These are phyloP conservation scores for Caryopteris hybrid DNA, from an alignment of 305 asterid species.

Conservation along the genomic window DNA sequence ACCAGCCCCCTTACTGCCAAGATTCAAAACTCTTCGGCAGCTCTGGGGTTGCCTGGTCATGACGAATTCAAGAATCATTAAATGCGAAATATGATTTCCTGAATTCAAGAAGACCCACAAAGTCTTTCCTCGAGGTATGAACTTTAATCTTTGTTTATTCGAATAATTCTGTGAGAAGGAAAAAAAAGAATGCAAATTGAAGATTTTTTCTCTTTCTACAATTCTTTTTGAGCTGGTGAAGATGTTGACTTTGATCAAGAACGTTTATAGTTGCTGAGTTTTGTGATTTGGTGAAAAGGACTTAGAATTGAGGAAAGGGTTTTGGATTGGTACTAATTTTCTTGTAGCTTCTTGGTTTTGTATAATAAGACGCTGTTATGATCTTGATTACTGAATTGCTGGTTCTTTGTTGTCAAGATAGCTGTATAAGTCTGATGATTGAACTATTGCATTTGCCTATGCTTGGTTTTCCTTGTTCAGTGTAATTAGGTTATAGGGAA, in stretches of 20 bases:
- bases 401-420: not conserved
- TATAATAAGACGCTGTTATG: not conserved
- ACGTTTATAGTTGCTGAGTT: not conserved
- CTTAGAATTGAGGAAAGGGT: not conserved
- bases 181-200: not conserved
- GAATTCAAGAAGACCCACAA: constrained; percentile 12
- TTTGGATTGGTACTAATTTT: not conserved
- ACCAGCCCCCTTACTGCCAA: not conserved
- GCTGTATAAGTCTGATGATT: not conserved
- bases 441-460: not conserved
- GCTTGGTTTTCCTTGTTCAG: not conserved
- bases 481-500: not conserved
- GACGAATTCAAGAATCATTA: not conserved
- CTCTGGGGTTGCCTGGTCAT: not conserved
- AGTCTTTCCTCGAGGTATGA: constrained; percentile 16
- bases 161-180: not conserved
- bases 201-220: not conserved
- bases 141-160: not conserved
- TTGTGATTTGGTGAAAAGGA: constrained; percentile 6
- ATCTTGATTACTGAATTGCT: not conserved
- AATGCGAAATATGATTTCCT: constrained; percentile 15
- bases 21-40: not conserved
- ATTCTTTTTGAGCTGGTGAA: not conserved
- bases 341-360: not conserved
- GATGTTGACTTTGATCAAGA: constrained; percentile 5